These are phyloP conservation scores for Fusarium sp. DNA, from an alignment of 2,329 filamentous ascomycete genomes.

Conservation along the genomic window DNA sequence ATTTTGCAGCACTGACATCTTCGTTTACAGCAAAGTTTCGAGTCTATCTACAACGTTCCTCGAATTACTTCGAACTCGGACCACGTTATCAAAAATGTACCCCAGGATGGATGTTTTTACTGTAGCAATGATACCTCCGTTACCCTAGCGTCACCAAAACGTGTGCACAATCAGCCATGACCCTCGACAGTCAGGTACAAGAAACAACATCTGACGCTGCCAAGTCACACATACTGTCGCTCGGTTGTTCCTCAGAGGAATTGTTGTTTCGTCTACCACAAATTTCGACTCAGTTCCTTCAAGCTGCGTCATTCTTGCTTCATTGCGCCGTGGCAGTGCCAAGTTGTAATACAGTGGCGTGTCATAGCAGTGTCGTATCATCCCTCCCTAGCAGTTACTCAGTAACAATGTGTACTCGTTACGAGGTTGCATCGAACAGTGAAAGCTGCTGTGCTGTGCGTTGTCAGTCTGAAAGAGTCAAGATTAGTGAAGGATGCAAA, in stretches of 20 bases:
- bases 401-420: background rate
- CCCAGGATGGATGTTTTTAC: background rate
- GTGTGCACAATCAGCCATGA: background rate
- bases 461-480: background rate
- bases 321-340: conserved; percentile 9
- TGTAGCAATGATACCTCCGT: conserved; percentile 1
- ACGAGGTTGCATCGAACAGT: background rate
- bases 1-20: background rate
- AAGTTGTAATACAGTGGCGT: conserved; percentile 23
- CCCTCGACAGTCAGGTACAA: background rate
- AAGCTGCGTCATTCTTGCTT: conserved; percentile 35
- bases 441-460: background rate
- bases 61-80: background rate
- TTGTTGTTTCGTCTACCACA: conserved; percentile 3
- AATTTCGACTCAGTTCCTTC: background rate
- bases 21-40: background rate
- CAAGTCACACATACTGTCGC: background rate
- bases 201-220: background rate
- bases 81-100: conserved; percentile 8
- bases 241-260: background rate
- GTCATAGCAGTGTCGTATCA: conserved; percentile 19
- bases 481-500: background rate
- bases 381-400: background rate
- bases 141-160: conserved; percentile 8
- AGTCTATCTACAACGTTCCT: background rate